Evolutionary conservation across 2,329 filamentous ascomycete species (phyloP), one percentile per base, ranked within the genome.

Genomic region (Epichloe brachyelytri): DNA sequence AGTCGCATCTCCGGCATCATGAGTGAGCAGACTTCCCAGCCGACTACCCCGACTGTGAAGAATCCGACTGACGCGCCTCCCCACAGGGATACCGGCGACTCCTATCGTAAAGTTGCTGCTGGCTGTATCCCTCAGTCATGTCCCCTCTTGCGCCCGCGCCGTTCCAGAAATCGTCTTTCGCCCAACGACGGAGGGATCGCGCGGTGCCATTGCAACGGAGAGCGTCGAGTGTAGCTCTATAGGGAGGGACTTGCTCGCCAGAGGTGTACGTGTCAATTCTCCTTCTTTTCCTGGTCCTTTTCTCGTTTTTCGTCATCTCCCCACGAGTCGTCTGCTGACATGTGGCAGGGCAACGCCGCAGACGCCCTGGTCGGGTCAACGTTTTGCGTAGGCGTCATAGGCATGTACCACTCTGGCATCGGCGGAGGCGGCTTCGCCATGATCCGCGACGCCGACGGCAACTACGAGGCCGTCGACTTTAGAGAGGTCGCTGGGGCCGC

Each of bases 391-490:
- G 86, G 86, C 5, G 83, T 86, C 6, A 76, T 86, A 43, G 83
- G 77, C 51, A 86, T 86, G 80, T 86, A 88, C 58, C 86, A 90
- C 64, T 79, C 78, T 40, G 90, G 91, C 15, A 85, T 96, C 53
- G 90, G 87, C 19, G 91, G 91, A 6, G 91, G 91, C 40, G 91
- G 91, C 2, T 97, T 97, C 68, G 86, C 89, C 76, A 74, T 95
- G 5, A 79, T 95, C 5, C 82, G 87, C 46, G 75, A 80, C 36
- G 70, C 79, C 15, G 73, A 87, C 53, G 88, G 88, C n/a, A 72
- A 73, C 17, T 94, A 90, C 62, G 88, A 95, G 62, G 83, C 83
- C 53, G 82, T 97, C 58, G 91, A 97, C 67, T 97, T 95, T 62
- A 77, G 91, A 45, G 91, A 97, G 65, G 81, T 85, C 0, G 91